Evolutionary conservation across 2,329 filamentous ascomycete species (phyloP), one percentile per base, ranked within the genome.

Genomic region (Talaromyces sp.): DNA sequence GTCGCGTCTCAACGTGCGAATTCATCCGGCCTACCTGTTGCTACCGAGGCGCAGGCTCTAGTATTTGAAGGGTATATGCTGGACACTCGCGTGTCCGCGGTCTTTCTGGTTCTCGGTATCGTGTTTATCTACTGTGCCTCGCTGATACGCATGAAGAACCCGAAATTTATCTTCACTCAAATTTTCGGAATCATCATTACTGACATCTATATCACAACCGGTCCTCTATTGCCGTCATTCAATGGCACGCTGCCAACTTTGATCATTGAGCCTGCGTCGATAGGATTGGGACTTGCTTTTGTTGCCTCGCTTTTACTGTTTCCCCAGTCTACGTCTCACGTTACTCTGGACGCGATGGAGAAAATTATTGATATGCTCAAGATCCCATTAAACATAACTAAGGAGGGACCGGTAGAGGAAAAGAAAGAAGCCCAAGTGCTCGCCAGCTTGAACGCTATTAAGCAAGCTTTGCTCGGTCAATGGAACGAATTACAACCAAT

Each of bases 181-280:
- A 74, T 84, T 2, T 82, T 84, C 63, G 81, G 76, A 3, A 82
- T 75, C 5, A 82, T 85, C 24, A 76, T 82, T 39, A 73, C 75
- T 1, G 81, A 83, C 41, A 68, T 84, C 1, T 82, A 81, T 39
- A 68, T 85, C 1, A 76, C 79, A 2, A 75, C 77, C 45, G 82
- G 76, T 0, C 82, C 82, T 0, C 65, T 78, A 0, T 68, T 83
- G 5, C 76, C 81, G 1, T 72, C 71, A 0, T 84, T 82, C 66
- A 73, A 70, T 3, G 78, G 77, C 3, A 79, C 69, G 0, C 61
- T 85, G 2, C 75, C 79, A 0, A 68, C 73, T 4, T 48, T 76
- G 0, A 66, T 84, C 22, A 74, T 84, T 3, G 79, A 81, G 47
- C 83, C 83, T 0, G 79, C 78, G 1, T 80, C 79, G 0, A 76